These are phyloP conservation scores for Ogataea hybrid DNA, from an alignment of 1,139 yeast species.

Conservation along the genomic window DNA sequence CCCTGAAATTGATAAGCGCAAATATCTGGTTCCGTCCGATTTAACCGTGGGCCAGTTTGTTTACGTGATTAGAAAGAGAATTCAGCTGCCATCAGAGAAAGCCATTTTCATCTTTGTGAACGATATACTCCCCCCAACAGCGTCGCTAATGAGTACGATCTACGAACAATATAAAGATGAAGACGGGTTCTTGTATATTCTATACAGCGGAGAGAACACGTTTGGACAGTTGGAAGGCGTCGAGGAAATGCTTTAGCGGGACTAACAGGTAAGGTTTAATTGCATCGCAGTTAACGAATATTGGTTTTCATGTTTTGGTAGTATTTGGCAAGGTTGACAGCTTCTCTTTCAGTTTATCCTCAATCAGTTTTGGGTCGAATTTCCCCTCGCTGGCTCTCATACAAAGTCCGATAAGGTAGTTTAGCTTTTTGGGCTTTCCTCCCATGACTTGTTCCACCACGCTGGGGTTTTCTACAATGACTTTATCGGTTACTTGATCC, in stretches of 20 bases:
- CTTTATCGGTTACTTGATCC: constrained; percentile 48
- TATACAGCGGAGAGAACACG: constrained; percentile 86
- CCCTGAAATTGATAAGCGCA: constrained; percentile 94
- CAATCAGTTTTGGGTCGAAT: constrained; percentile 50
- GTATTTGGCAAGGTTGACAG: constrained; percentile 9
- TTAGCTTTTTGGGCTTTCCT: constrained; percentile 59
- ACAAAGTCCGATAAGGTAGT: constrained; percentile 79
- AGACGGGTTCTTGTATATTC: constrained; percentile 93
- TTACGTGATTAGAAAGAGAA: constrained; percentile 93
- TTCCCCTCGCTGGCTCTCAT: constrained; percentile 78
- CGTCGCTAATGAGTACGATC: constrained; percentile 91
- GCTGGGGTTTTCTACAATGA: constrained; percentile 48
- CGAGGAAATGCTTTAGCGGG: constrained; percentile 17
- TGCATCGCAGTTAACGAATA: constrained; percentile 8
- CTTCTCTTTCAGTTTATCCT: constrained; percentile 38
- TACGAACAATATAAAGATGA: constrained; percentile 97
- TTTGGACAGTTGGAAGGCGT: constrained; percentile 49
- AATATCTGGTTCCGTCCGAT: constrained; percentile 94
- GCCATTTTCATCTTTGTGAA: constrained; percentile 96
- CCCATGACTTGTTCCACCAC: constrained; percentile 54
- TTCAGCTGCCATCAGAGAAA: constrained; percentile 94
- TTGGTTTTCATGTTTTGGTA: constrained; percentile 7
- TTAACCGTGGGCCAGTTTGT: constrained; percentile 97
- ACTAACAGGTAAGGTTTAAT: background rate
- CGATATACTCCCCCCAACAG: constrained; percentile 96